Base-by-base conservation (phyloP, 148 eudicot genomes). In the Silene latifolia region DNA sequence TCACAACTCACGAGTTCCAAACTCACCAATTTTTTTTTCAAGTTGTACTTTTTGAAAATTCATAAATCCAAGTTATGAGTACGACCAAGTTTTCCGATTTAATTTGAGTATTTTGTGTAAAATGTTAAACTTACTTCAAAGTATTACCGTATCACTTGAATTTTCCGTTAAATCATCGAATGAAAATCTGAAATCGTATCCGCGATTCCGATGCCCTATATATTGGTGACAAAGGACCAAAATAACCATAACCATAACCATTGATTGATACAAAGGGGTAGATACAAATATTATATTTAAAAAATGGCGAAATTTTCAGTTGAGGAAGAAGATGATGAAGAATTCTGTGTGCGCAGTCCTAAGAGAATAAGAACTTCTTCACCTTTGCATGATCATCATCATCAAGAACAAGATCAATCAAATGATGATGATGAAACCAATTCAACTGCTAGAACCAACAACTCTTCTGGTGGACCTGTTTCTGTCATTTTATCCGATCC, bases 401-500 rank as follows among this genome's bases (percentile, higher is more conserved):
- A 57, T 25, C 24, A 67, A 44, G 19, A 67, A 3, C 61, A 15
- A 4, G 35, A 51, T n/a, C 29, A 51, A 8, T 24, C 35, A 2
- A 32, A 32, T 32, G 76, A 66, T 4, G 63, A 20, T 8, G 77
- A 71, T 9, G 70, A 67, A 9, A 3, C 62, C 8, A 74, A 72
- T 69, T 46, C 66, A 24, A 71, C 57, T 1, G 79, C 64, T 25
- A 74, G 53, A 74, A 72, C 67, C 74, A 29, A 20, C 29, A 29
- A 46, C 14, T 18, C 80, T 9, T 51, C 56, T 8, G 81, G 71
- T 7, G 80, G 83, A 23, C 51, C 85, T 29, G 10, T 83, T 25
- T 68, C 81, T 8, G 82, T 93, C 44, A 80, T 79, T 61, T 79
- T 94, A 58, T 69, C 88, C 35, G 91, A 91, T 71, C 90, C 97